Base-by-base conservation (phyloP, 257 asterid species). In the Schizonepeta tenuifolia region DNA sequence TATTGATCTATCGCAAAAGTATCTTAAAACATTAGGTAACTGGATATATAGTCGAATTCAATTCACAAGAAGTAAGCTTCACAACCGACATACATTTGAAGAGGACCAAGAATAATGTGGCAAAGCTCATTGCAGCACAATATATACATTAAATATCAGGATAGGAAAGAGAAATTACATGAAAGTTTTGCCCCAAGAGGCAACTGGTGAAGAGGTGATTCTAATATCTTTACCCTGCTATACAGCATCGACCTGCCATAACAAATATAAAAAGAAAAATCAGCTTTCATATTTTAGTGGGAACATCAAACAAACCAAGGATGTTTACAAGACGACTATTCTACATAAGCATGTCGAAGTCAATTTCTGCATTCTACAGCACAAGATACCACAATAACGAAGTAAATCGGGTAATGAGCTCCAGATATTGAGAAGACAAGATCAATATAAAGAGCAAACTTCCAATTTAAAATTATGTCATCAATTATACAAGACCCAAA, bases 201-300 rank as follows among this genome's bases (percentile, higher is more conserved):
- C 67, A 61, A 56, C 71, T 53, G 56, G 62, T 51, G 21, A 67
- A 55, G 59, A 62, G 53, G 60, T 68, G 47, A 73, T 17, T 18
- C 26, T 26, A 13, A 38, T 14, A 64, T 59, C 62, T 57, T 46
- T 35, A 38, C 53, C 67, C 65, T 43, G 71, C 71, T 79, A 74
- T 70, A 79, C 70, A 38, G 10, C 51, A 64, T 58, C 53, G 36
- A 60, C 81, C 84, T 67, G 73, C 76, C 31, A 67, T 18, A 66
- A 53, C 35, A 54, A 61, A 59, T n/a, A 43, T 38, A 59, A 31
- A 4, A 57, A 57, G 5, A 13, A 56, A 24, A 3, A 46, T 33
- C 53, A 33, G 7, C 7, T 31, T 31, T 59, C 14, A 54, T 2
- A 13, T 69, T 38, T 65, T 31, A 31, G 1, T 31, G 36, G 36